Conservation (phyloP, 768 basidiomycete genomes). For the Leccinum boreale region DNA sequence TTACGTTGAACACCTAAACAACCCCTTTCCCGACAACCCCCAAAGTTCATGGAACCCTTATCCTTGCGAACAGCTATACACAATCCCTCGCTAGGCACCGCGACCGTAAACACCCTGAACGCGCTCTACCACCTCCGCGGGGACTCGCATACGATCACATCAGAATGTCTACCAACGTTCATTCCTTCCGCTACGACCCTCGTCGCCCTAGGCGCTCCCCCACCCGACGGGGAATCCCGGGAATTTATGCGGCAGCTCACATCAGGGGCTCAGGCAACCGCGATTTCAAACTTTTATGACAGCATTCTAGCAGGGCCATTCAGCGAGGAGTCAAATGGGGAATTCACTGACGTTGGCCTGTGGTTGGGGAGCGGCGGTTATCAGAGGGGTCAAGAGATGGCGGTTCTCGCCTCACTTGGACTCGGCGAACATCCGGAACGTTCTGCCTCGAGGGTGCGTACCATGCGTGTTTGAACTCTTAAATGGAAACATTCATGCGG, state of each 20-base stretch:
- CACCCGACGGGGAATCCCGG: constrained; percentile 4
- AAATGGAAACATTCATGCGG: constrained; percentile 11
- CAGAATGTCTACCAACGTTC: constrained; percentile 12
- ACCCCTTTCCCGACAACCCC: background rate
- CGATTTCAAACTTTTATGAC: constrained; percentile 39
- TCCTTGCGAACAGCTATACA: constrained; percentile 4
- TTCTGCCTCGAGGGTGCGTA: constrained; percentile 11
- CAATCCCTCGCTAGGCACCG: background rate
- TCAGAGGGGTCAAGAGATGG: constrained; percentile 27
- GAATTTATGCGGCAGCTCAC: constrained; percentile 31
- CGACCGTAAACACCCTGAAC: constrained; percentile 8
- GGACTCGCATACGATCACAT: background rate
- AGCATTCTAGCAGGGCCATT: constrained; percentile 51
- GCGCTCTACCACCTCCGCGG: constrained; percentile 1
- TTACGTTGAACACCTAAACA: background rate
- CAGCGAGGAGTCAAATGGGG: constrained; percentile 50
- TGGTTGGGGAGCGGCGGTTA: constrained; percentile 47
- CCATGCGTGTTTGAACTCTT: background rate
- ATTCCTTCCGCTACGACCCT: constrained; percentile 11
- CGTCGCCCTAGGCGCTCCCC: constrained; percentile 2
- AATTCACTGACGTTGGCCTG: constrained; percentile 50
- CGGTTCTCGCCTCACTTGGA: constrained; percentile 34
- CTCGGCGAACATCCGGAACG: constrained; percentile 22
- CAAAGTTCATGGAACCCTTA: background rate
- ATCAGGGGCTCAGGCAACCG: constrained; percentile 36